Evolutionary conservation across 192 early-diverging fungal genomes (phyloP).

Genomic region (Backusella luteola): DNA sequence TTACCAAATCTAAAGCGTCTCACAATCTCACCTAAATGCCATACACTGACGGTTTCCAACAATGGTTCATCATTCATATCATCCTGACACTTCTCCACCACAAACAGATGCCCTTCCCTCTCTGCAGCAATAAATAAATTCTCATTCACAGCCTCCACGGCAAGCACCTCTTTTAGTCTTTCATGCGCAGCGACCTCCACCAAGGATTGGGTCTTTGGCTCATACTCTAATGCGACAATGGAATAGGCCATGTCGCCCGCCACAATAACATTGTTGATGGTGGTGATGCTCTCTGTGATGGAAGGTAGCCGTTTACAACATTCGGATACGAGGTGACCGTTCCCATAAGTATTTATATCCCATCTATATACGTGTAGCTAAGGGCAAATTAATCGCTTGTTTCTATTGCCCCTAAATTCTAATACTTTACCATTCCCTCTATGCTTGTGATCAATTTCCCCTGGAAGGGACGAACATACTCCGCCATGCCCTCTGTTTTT

Average conservation of each 20-base stretch:
- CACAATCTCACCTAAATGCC: slow-evolving; percentile 81
- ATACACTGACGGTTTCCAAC: slow-evolving; percentile 64
- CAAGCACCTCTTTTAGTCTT: slow-evolving; percentile 59
- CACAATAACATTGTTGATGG: slow-evolving; percentile 64
- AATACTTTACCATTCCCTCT: slow-evolving; percentile 50
- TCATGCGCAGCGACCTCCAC: slow-evolving; percentile 63
- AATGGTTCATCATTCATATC: slow-evolving; percentile 51
- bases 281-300: slow-evolving; percentile 55
- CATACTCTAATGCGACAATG: slow-evolving; percentile 60
- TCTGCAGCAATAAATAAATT: slow-evolving; percentile 62
- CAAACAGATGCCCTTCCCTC: slow-evolving; percentile 59
- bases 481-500: slow-evolving; percentile 63
- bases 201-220: slow-evolving; percentile 41
- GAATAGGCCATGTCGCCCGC: slow-evolving; percentile 87
- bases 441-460: slow-evolving; percentile 69
- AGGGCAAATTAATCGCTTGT: background rate
- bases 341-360: slow-evolving; percentile 13
- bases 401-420: too few relatives aligned
- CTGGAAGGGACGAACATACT: slow-evolving; percentile 55
- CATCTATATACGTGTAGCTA: slow-evolving; percentile 26
- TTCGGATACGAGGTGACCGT: background rate
- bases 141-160: slow-evolving; percentile 55
- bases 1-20: slow-evolving; percentile 79
- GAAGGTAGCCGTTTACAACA: slow-evolving; percentile 53
- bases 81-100: slow-evolving; percentile 50